Evolutionary conservation across 2,329 filamentous ascomycete species (phyloP), one percentile per base, ranked within the genome.

Genomic region (Calonectria multiphialidica): DNA sequence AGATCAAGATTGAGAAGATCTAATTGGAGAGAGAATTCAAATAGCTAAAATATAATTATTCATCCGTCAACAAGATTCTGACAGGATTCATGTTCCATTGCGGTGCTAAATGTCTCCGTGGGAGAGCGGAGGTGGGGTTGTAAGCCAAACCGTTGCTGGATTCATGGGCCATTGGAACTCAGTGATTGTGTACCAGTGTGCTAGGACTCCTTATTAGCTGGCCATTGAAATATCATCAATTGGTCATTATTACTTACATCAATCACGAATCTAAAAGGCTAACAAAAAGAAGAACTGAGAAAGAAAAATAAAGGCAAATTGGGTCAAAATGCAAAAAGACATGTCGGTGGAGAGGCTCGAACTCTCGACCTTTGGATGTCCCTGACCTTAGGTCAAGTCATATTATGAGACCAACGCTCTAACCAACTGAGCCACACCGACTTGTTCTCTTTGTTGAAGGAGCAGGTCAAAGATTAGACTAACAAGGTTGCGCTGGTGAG

Each of bases 371-470:
- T 79, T 79, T 79, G 77, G 77, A 79, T 79, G 25, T 73, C 77
- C 66, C 75, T 79, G 45, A 49, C 70, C 63, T 79, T 7, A 4
- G 68, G 70, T 30, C 72, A 77, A 66, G 65, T 79, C 77, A 79
- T 75, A 21, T 53, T 80, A 81, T 79, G 81, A 82, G 81, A 82
- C 81, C 80, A 81, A 83, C 81, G 81, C 81, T 81, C 80, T 83
- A 83, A 82, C 81, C 81, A 81, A 81, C 81, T 83, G 80, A 81
- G 81, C 81, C 81, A 83, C 77, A 75, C 78, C 79, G 78, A 80
- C 76, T 9, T 49, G 2, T 45, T 72, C 30, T 62, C 30, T 42
- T 72, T 6, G 5, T 73, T 73, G 72, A 37, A 66, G 45, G 8
- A 12, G 9, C 6, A 10, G 2, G 23, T 8, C 23, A 40, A 68